Conservation (phyloP, 179 eudicot genomes). For the Beta lomatogona region DNA sequence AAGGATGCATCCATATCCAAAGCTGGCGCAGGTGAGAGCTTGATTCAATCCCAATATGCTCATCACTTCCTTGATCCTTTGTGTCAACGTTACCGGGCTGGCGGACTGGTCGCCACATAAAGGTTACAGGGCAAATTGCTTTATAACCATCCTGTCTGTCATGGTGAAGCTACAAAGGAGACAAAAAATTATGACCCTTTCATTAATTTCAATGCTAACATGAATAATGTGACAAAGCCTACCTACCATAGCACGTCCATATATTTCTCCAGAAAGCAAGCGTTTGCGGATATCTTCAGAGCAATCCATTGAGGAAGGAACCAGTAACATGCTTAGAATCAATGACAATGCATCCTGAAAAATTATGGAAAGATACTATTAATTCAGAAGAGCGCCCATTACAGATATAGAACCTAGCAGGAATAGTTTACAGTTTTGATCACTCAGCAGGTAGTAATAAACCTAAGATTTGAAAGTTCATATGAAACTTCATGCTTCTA, state of each 20-base stretch:
- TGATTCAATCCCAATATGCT: neutral
- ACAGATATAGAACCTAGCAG: neutral
- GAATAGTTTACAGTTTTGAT: neutral
- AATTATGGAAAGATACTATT: neutral
- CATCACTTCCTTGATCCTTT: constrained; percentile 25
- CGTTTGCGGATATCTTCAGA: constrained; percentile 33
- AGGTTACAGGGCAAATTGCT: constrained; percentile 76
- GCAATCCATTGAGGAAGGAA: constrained; percentile 41
- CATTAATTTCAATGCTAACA: neutral
- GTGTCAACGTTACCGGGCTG: constrained; percentile 21
- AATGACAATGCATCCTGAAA: constrained; percentile 61
- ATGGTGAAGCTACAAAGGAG: constrained; percentile 63
- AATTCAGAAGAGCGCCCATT: neutral
- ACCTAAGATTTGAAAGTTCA: neutral
- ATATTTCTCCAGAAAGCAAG: constrained; percentile 52
- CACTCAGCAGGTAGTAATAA: neutral
- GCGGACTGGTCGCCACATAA: constrained; percentile 65
- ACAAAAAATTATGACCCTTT: constrained; percentile 11
- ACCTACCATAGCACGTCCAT: constrained; percentile 77
- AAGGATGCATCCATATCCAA: constrained; percentile 90
- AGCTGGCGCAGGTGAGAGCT: constrained; percentile 43
- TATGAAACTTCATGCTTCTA: neutral
- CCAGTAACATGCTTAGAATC: constrained; percentile 51
- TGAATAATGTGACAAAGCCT: neutral
- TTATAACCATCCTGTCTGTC: constrained; percentile 35